Evolutionary conservation across 2,329 filamentous ascomycete genomes (phyloP).

Genomic region (Penicillium aurantiogriseum): DNA sequence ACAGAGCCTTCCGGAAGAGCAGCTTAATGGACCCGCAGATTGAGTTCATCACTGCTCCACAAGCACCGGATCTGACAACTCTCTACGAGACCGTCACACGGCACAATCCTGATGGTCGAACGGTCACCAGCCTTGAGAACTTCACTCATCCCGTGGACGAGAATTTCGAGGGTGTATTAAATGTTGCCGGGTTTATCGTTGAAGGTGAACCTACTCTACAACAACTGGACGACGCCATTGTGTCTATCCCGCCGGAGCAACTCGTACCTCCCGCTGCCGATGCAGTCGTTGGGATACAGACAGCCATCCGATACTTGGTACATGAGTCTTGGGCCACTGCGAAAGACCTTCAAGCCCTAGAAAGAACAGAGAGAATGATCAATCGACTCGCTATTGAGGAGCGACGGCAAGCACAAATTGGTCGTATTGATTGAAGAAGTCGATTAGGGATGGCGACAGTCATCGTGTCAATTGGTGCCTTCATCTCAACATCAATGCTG

Average conservation of each 20-base stretch:
- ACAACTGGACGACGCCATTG: conserved; percentile 6
- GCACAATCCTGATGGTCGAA: background rate
- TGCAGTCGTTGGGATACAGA: conserved; percentile 4
- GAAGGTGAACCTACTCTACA: background rate
- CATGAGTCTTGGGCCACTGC: conserved; percentile 1
- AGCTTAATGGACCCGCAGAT: conserved; percentile 4
- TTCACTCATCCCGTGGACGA: conserved; percentile 6
- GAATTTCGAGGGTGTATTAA: background rate
- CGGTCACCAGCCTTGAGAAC: background rate
- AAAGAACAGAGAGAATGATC: conserved; percentile 1
- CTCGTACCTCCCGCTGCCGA: background rate
- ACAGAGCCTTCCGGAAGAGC: conserved; percentile 11
- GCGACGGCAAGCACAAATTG: background rate
- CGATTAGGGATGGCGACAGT: no score
- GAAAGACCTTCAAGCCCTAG: conserved; percentile 1
- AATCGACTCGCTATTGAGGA: background rate
- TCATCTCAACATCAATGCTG: no score
- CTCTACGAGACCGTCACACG: conserved; percentile 4
- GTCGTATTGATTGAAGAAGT: background rate
- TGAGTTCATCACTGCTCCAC: conserved; percentile 1
- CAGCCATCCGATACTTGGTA: conserved; percentile 8
- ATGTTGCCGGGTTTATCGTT: background rate
- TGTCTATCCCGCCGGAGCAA: background rate
- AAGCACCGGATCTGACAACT: background rate
- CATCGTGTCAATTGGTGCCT: no score